Percentiles rank a stretch among this genome's conserved stretches.
These are phyloP conservation scores for Tritrichomonas foetus DNA, from an alignment of 208 protist genomes.

Conservation along the genomic window DNA sequence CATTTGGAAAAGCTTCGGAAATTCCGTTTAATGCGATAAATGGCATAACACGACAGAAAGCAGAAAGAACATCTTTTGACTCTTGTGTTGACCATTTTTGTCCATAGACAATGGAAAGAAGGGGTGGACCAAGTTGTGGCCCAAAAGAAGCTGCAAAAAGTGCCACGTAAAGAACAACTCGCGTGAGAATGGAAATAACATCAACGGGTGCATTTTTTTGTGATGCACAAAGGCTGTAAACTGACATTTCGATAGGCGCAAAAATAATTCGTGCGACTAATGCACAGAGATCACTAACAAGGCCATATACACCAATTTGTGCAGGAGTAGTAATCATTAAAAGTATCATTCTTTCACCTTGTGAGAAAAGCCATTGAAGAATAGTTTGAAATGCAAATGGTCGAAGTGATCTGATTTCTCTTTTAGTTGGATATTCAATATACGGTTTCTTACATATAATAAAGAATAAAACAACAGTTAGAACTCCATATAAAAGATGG, in stretches of 20 bases:
- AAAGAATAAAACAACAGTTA: background rate
- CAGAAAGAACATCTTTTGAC: background rate
- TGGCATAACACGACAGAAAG: background rate
- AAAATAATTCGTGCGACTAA: background rate
- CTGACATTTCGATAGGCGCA: background rate
- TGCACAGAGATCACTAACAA: background rate
- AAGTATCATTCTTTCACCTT: background rate
- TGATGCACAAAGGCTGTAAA: background rate
- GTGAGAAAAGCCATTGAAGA: conserved; percentile 35
- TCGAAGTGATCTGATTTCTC: background rate
- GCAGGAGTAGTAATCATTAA: background rate
- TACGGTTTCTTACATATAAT: background rate
- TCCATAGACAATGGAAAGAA: background rate
- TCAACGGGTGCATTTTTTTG: background rate
- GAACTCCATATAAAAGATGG: background rate
- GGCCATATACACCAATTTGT: background rate
- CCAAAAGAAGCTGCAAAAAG: background rate
- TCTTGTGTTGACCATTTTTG: background rate
- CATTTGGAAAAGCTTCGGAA: conserved; percentile 24
- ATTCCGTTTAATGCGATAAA: conserved; percentile 27
- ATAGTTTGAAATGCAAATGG: conserved; percentile 33
- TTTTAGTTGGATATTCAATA: background rate
- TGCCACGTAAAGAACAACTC: background rate
- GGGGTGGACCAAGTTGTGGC: background rate
- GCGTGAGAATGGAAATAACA: background rate